Percentiles rank a stretch among this genome's conserved stretches.
These are phyloP conservation scores for Nakaseomyces bracarensis DNA, from an alignment of 1,139 yeast genomes.

Conservation along the genomic window DNA sequence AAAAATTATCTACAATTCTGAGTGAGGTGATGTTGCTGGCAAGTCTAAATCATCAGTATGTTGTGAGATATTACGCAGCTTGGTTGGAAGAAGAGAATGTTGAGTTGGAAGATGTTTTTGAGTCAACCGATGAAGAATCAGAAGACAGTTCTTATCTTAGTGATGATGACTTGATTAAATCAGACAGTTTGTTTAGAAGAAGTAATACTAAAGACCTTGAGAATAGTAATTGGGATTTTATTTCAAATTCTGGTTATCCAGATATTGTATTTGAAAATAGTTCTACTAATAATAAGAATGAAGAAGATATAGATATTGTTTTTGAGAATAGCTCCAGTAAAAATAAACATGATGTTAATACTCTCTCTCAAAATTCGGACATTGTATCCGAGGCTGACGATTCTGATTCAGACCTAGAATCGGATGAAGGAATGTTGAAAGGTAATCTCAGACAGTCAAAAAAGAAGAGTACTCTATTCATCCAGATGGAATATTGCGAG, in stretches of 20 bases:
- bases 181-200: constrained; percentile 25
- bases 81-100: constrained; percentile 76
- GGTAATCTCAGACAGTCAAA: constrained; percentile 10
- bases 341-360: constrained; percentile 12
- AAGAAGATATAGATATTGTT: constrained; percentile 50
- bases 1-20: constrained; percentile 68
- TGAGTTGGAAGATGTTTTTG: constrained; percentile 40
- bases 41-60: constrained; percentile 86
- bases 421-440: not conserved
- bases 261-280: constrained; percentile 51
- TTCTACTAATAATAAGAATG: constrained; percentile 37
- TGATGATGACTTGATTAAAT: constrained; percentile 21
- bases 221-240: constrained; percentile 43
- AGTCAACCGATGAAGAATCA: constrained; percentile 29
- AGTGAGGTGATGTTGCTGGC: constrained; percentile 91
- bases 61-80: constrained; percentile 91
- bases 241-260: constrained; percentile 55
- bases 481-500: constrained; percentile 98
- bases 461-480: constrained; percentile 51
- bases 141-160: constrained; percentile 15
- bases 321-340: constrained; percentile 44
- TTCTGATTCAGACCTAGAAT: not conserved
- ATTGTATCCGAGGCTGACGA: not conserved
- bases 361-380: not conserved
- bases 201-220: constrained; percentile 22